These are phyloP conservation scores for Sporobolomyces phaffii DNA, from an alignment of 768 basidiomycete genomes.

Conservation along the genomic window DNA sequence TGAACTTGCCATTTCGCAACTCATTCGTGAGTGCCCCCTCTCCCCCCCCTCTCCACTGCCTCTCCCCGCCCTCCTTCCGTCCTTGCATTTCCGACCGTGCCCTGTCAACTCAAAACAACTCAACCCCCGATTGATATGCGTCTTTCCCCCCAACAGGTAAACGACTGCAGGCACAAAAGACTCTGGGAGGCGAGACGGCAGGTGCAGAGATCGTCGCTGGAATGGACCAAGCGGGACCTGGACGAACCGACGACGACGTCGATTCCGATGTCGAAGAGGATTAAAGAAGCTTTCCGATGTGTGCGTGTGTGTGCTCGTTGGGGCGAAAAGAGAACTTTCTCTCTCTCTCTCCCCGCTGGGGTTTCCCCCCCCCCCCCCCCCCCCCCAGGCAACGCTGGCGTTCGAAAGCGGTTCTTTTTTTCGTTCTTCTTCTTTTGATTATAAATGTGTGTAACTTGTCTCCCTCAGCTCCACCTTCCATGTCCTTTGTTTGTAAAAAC, in stretches of 20 bases:
- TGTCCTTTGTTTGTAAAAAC: no score
- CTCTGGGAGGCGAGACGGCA: constrained; percentile 3
- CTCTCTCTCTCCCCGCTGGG: no score
- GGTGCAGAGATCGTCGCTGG: constrained; percentile 26
- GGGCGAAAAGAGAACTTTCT: no score
- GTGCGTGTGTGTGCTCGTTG: no score
- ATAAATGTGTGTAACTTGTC: no score
- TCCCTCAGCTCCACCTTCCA: no score
- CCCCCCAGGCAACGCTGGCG: no score
- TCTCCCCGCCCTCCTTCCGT: not conserved
- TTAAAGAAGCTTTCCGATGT: not conserved
- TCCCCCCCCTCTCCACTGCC: not conserved
- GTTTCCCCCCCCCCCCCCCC: no score
- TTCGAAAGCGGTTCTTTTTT: no score
- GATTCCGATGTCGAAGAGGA: constrained; percentile 29
- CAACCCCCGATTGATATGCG: no score
- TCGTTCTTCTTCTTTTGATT: no score
- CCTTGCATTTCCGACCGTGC: no score
- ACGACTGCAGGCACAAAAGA: constrained; percentile 33
- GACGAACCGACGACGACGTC: not conserved
- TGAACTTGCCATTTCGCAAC: constrained; percentile 81
- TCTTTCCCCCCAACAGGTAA: constrained; percentile 34
- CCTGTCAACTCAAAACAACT: not conserved
- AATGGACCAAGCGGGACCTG: constrained; percentile 19
- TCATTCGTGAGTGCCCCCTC: constrained; percentile 60